Conservation (phyloP, 2,329 filamentous ascomycete genomes). For the Phialemonium atrogriseum region DNA sequence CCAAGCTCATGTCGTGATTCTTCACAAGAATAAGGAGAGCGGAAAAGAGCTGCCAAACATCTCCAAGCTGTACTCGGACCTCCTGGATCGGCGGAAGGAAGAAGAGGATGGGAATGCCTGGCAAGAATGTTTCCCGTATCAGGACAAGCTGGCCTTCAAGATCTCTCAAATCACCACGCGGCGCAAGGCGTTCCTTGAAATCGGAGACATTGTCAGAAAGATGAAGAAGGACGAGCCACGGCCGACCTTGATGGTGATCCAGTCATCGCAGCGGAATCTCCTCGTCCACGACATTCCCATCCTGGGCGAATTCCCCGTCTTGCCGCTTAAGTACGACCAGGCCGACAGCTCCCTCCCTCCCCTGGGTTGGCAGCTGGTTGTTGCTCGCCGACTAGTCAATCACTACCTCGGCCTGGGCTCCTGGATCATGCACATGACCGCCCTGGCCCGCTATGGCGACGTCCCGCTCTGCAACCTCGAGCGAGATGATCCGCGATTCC, state of each 20-base stretch:
- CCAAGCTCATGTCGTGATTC: slow-evolving; percentile 79
- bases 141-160: slow-evolving; percentile 78
- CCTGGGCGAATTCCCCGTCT: slow-evolving; percentile 72
- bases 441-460: slow-evolving; percentile 85
- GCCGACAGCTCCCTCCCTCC: slow-evolving; percentile 83
- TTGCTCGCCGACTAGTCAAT: slow-evolving; percentile 75
- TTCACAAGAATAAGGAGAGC: slow-evolving; percentile 72
- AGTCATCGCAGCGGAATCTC: slow-evolving; percentile 76
- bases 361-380: slow-evolving; percentile 86
- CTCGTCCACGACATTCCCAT: slow-evolving; percentile 79
- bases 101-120: slow-evolving; percentile 62
- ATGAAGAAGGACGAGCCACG: slow-evolving; percentile 76
- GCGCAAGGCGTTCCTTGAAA: slow-evolving; percentile 79
- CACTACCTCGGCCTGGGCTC: slow-evolving; percentile 90
- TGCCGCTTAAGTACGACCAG: slow-evolving; percentile 73
- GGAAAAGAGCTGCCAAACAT: slow-evolving; percentile 82
- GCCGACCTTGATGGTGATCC: slow-evolving; percentile 78
- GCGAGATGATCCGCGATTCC: slow-evolving; percentile 83
- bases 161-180: slow-evolving; percentile 81
- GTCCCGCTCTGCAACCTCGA: slow-evolving; percentile 94
- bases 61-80: slow-evolving; percentile 77
- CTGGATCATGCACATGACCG: slow-evolving; percentile 83
- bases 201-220: slow-evolving; percentile 83
- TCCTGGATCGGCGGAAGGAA: slow-evolving; percentile 56
- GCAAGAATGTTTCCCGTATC: slow-evolving; percentile 79